Conservation (phyloP, 2,329 filamentous ascomycete genomes). For the Colletotrichum camelliae region DNA sequence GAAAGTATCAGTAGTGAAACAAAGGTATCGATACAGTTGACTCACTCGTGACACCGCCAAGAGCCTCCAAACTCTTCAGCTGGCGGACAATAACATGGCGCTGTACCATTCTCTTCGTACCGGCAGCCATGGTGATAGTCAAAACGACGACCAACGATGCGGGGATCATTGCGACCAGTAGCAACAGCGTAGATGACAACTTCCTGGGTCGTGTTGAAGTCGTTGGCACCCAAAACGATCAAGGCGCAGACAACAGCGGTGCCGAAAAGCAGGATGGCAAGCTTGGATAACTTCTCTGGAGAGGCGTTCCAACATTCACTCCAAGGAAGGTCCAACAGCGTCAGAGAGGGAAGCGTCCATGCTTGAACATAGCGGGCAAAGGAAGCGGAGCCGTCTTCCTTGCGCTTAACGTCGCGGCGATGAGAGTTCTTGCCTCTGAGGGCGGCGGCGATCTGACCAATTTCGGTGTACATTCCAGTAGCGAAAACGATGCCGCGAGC, state of each 20-base stretch:
- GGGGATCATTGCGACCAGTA: slow-evolving; percentile 53
- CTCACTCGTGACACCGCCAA: slow-evolving; percentile 54
- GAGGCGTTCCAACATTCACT: slow-evolving; percentile 64
- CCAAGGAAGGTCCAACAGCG: slow-evolving; percentile 51
- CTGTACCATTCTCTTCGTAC: slow-evolving; percentile 59
- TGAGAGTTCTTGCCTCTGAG: slow-evolving; percentile 43
- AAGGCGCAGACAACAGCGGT: slow-evolving; percentile 55
- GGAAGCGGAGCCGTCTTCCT: slow-evolving; percentile 44
- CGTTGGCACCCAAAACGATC: slow-evolving; percentile 49
- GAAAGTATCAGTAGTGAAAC: neutral
- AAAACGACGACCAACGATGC: slow-evolving; percentile 56
- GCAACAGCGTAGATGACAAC: slow-evolving; percentile 51
- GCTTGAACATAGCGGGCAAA: slow-evolving; percentile 36
- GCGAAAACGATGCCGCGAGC: slow-evolving; percentile 65
- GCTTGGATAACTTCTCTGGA: slow-evolving; percentile 72
- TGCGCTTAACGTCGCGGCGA: slow-evolving; percentile 43
- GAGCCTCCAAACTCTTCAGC: slow-evolving; percentile 55
- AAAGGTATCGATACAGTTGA: rapidly evolving
- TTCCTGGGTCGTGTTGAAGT: slow-evolving; percentile 41
- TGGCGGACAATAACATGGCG: slow-evolving; percentile 59
- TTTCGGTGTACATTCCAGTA: slow-evolving; percentile 66
- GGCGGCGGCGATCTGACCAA: slow-evolving; percentile 62
- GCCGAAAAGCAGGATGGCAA: slow-evolving; percentile 71
- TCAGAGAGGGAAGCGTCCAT: slow-evolving; percentile 38
- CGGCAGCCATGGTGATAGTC: slow-evolving; percentile 64